Evolutionary conservation across 2,329 filamentous ascomycete species (phyloP).

Genomic region (Aspergillus sp.): DNA sequence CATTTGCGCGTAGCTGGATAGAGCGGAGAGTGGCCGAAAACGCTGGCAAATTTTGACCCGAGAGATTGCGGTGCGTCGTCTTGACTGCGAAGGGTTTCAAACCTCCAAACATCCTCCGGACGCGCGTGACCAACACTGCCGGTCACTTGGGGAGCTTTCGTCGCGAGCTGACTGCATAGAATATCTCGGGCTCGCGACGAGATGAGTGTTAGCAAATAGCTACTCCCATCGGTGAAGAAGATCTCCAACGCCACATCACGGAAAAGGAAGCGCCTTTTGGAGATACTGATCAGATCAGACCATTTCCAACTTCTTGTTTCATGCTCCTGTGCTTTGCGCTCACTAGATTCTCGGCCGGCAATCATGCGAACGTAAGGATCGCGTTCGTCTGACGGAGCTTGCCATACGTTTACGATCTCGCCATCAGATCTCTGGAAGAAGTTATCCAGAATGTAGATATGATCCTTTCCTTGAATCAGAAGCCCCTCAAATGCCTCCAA

Average conservation of each 20-base stretch:
- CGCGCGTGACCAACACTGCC: constrained; percentile 69
- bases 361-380: constrained; percentile 96
- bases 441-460: constrained; percentile 91
- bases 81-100: constrained; percentile 76
- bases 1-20: constrained; percentile 86
- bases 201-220: constrained; percentile 86
- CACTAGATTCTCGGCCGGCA: constrained; percentile 69
- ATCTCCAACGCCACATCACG: constrained; percentile 95
- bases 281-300: constrained; percentile 91
- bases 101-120: constrained; percentile 85
- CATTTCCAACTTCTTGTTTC: constrained; percentile 90
- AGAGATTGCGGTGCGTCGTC: constrained; percentile 67
- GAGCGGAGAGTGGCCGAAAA: constrained; percentile 80
- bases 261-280: constrained; percentile 92
- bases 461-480: constrained; percentile 87
- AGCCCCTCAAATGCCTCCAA: constrained; percentile 92
- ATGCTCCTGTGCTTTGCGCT: constrained; percentile 65
- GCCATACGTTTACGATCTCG: constrained; percentile 95
- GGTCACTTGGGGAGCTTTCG: constrained; percentile 77
- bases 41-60: constrained; percentile 85
- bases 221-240: constrained; percentile 95
- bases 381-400: constrained; percentile 86
- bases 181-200: constrained; percentile 74
- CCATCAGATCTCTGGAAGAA: constrained; percentile 94
- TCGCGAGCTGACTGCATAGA: constrained; percentile 72